Conservation (phyloP, 2,329 filamentous ascomycete species). For the Arthrobotrys megalospora region DNA sequence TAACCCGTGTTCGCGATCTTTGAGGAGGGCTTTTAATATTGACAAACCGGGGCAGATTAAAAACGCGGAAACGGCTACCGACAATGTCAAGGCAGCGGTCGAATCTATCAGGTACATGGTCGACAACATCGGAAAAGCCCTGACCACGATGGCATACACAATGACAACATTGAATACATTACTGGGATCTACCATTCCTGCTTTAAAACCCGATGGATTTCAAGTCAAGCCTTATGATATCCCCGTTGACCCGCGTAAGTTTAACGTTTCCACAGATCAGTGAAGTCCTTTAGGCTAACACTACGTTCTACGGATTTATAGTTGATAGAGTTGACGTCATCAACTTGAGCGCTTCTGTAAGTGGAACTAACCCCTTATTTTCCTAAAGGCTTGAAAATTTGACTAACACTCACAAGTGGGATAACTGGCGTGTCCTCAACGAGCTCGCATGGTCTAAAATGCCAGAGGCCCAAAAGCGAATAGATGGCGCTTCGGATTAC, state of each 20-base stretch:
- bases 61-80: constrained; percentile 8
- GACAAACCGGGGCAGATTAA: constrained; percentile 15
- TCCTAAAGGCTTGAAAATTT: background rate
- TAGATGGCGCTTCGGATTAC: constrained; percentile 52
- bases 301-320: background rate
- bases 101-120: constrained; percentile 51
- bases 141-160: constrained; percentile 39
- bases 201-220: constrained; percentile 48
- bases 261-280: background rate
- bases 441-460: constrained; percentile 49
- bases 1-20: background rate
- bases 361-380: background rate
- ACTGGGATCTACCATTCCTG: constrained; percentile 34
- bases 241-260: constrained; percentile 41
- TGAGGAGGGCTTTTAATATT: background rate
- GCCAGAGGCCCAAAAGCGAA: constrained; percentile 41
- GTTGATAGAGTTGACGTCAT: constrained; percentile 49
- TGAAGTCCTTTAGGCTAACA: background rate
- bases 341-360: constrained; percentile 43
- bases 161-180: constrained; percentile 42
- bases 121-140: constrained; percentile 32
- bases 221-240: constrained; percentile 31
- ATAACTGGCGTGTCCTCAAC: constrained; percentile 55
- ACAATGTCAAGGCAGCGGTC: constrained; percentile 34
- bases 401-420: constrained; percentile 31